Evolutionary conservation across 345 rosid species (phyloP), one percentile per base, ranked within the genome.

Genomic region (Rhodamnia rubescens): DNA sequence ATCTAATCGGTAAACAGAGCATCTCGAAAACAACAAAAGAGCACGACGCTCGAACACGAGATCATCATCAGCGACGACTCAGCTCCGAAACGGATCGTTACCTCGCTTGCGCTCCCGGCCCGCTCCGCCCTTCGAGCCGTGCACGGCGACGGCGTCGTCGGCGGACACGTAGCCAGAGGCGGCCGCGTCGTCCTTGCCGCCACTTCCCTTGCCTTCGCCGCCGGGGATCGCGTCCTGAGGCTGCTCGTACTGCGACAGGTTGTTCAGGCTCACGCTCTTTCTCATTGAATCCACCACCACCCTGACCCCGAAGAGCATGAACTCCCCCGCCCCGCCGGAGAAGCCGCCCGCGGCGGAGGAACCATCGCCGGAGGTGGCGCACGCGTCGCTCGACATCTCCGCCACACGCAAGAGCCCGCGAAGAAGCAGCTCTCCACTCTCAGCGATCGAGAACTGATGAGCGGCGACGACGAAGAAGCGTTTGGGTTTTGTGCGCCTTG

Each of bases 271-370:
- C 50, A 87, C 88, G 47, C 86, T 74, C 86, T 87, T 87, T 84
- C 88, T 87, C 86, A 87, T 87, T 14, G 86, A 80, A 53, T 87
- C 88, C 52, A 87, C 86, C 59, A 84, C 88, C 75, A 87, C 86
- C 69, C 88, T 84, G 44, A 87, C 88, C 27, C 86, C 88, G 64
- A 87, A 87, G n/a, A 87, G 86, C 88, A 87, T 81, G 80, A 86
- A 51, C 58, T 83, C 88, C 54, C 85, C 85, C 24, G 61, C 57
- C 18, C 22, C 81, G 47, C 42, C 44, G 49, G 27, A 21, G 12
- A 8, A 21, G 53, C 47, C 64, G 4, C 24, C 52, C 42, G 44
- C 11, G 21, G 21, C 21, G 74, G 74, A 29, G 11, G 40, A 29
- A 18, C 36, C 78, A 24, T 36, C 78, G 47, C 80, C 47, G 47